phyloP scores from a whole-genome alignment of 768 basidiomycete genomes.

The Boletales sp. region DNA sequence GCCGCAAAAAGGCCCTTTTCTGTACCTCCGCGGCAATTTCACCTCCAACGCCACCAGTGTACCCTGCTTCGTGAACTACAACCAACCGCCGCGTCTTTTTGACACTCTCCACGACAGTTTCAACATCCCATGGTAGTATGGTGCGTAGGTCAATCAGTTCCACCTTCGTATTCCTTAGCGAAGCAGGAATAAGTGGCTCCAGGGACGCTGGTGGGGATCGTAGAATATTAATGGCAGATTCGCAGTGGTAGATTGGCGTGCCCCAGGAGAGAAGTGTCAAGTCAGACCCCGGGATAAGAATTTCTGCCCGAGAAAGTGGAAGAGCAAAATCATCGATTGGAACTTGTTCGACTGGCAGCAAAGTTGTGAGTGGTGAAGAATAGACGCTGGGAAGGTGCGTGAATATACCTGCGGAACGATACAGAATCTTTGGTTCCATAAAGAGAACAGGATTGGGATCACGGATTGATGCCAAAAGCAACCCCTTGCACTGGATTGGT shows the following conservation, averaged over 20 bases:
- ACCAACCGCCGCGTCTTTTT: conserved; percentile 80
- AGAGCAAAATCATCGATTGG: conserved; percentile 83
- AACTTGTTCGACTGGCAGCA: conserved; percentile 75
- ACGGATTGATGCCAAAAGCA: conserved; percentile 80
- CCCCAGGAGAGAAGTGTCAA: conserved; percentile 92
- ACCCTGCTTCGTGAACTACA: conserved; percentile 89
- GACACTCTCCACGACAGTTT: conserved; percentile 78
- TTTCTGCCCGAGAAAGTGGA: conserved; percentile 81
- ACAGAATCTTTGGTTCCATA: conserved; percentile 93
- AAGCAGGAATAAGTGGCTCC: conserved; percentile 58
- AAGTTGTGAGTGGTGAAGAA: conserved; percentile 2
- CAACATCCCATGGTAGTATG: conserved; percentile 85
- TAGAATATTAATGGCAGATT: conserved; percentile 76
- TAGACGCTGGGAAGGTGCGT: background rate
- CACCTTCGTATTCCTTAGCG: conserved; percentile 64
- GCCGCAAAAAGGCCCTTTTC: conserved; percentile 80
- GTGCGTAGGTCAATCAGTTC: conserved; percentile 91
- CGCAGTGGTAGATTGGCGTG: conserved; percentile 89
- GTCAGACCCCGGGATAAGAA: conserved; percentile 69
- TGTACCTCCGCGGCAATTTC: conserved; percentile 92
- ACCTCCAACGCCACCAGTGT: conserved; percentile 83
- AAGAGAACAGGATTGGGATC: conserved; percentile 94
- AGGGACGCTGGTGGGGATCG: conserved; percentile 61
- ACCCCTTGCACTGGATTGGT: conserved; percentile 93
- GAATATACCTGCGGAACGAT: conserved; percentile 73